A percentile compares a stretch with the other conserved stretches of the same genome.
Evolutionary conservation across 2,329 filamentous ascomycete genomes (phyloP).

Genomic region (Sphaerostilbella broomeana): DNA sequence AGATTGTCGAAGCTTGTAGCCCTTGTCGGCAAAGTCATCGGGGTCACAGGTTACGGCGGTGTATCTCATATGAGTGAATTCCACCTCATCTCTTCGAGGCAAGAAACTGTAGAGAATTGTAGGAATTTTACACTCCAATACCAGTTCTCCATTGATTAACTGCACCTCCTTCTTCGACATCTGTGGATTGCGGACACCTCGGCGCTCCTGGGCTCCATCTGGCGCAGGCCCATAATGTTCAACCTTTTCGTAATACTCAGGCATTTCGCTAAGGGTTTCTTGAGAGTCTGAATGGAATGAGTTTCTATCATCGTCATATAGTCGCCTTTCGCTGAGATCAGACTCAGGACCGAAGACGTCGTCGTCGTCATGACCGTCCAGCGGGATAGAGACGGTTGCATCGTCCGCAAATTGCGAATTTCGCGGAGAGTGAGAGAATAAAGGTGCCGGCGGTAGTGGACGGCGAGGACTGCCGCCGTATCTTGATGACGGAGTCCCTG

Average conservation of each 20-base stretch:
- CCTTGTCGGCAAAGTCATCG: conserved; percentile 81
- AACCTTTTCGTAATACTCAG: conserved; percentile 45
- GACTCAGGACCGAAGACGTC: conserved; percentile 67
- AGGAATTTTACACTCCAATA: conserved; percentile 97
- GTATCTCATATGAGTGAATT: conserved; percentile 99
- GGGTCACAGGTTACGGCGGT: conserved; percentile 98
- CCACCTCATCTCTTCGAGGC: conserved; percentile 82
- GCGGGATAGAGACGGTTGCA: conserved; percentile 65
- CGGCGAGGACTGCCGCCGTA: conserved; percentile 84
- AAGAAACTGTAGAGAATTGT: conserved; percentile 97
- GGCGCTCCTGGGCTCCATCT: conserved; percentile 75
- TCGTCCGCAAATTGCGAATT: conserved; percentile 56
- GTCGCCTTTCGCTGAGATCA: conserved; percentile 47
- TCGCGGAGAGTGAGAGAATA: conserved; percentile 59
- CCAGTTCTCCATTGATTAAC: conserved; percentile 94
- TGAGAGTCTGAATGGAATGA: conserved; percentile 52
- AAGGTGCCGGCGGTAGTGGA: conserved; percentile 79
- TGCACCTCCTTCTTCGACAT: conserved; percentile 91
- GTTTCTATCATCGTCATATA: conserved; percentile 38
- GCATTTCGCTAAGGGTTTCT: conserved; percentile 46
- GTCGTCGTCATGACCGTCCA: conserved; percentile 50
- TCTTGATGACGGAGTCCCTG: conserved; percentile 81
- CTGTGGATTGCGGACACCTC: conserved; percentile 79
- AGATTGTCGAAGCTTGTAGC: conserved; percentile 89
- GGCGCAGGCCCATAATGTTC: conserved; percentile 87